Evolutionary conservation across 371 early-diverging fungal genomes (phyloP).

Genomic region (Conidiobolus incongruus): DNA sequence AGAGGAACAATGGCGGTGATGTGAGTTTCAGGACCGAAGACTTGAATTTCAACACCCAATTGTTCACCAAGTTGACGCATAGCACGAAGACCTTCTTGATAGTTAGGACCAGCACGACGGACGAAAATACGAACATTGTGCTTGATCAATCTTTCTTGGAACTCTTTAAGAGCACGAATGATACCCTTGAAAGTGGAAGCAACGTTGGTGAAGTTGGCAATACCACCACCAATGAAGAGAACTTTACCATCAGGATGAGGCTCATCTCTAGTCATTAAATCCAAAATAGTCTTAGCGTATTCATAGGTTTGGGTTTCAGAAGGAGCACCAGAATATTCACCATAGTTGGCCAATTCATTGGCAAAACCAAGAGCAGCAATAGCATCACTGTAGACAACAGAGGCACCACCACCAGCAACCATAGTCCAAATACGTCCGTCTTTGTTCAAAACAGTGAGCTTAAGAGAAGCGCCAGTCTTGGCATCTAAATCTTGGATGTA

Average conservation of each 20-base stretch:
- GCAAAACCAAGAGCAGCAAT: slow-evolving; percentile 89
- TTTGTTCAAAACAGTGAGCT: slow-evolving; percentile 86
- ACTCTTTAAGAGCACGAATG: slow-evolving; percentile 82
- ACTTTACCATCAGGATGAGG: slow-evolving; percentile 77
- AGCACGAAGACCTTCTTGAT: slow-evolving; percentile 90
- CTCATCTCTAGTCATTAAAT: slow-evolving; percentile 76
- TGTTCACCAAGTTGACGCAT: slow-evolving; percentile 85
- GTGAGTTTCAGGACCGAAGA: slow-evolving; percentile 94
- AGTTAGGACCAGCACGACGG: slow-evolving; percentile 96
- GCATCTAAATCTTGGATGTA: slow-evolving; percentile 92
- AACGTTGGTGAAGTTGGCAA: slow-evolving; percentile 98
- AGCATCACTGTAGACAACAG: slow-evolving; percentile 90
- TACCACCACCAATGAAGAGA: slow-evolving; percentile 94
- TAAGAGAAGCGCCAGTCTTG: slow-evolving; percentile 94
- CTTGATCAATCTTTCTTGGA: slow-evolving; percentile 56
- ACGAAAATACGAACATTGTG: slow-evolving; percentile 86
- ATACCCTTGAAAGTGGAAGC: slow-evolving; percentile 97
- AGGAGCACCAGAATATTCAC: slow-evolving; percentile 97
- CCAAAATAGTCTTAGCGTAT: slow-evolving; percentile 92
- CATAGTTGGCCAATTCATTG: slow-evolving; percentile 92
- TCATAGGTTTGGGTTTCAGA: slow-evolving; percentile 95
- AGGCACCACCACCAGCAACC: slow-evolving; percentile 98
- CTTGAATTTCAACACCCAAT: slow-evolving; percentile 80
- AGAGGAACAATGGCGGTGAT: slow-evolving; percentile 94
- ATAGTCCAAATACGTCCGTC: slow-evolving; percentile 95